Evolutionary conservation across 225 moss, liverwort and hornwort genomes (phyloP).

Genomic region (Bryum argenteum): DNA sequence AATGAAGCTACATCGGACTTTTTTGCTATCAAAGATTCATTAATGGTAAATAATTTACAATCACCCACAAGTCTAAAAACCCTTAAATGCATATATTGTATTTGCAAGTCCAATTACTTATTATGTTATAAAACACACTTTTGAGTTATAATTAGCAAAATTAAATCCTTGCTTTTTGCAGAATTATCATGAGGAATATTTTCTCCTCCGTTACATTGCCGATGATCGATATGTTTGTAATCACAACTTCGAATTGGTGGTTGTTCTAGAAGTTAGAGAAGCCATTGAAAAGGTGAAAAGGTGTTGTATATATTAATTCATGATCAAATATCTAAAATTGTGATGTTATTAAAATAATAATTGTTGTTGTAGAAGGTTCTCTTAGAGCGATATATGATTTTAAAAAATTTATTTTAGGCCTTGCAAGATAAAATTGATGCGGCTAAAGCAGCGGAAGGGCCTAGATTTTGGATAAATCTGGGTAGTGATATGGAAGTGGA

Average conservation of each 20-base stretch:
- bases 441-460: constrained; percentile 33
- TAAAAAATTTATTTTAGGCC: constrained; percentile 14
- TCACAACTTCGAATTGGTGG: constrained; percentile 55
- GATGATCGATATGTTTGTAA: constrained; percentile 51
- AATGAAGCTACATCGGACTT: constrained; percentile 70
- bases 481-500: constrained; percentile 56
- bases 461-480: constrained; percentile 50
- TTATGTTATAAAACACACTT: too few relatives aligned
- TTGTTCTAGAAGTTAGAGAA: constrained; percentile 38
- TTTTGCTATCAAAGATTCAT: constrained; percentile 51
- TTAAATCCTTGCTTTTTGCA: constrained; percentile 7
- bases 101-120: too few relatives aligned
- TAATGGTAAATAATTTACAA: constrained; percentile 59
- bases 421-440: constrained; percentile 42
- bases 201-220: constrained; percentile 44
- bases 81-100: too few relatives aligned
- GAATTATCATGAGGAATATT: constrained; percentile 56
- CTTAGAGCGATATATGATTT: too few relatives aligned
- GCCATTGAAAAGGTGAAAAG: constrained; percentile 35
- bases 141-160: too few relatives aligned
- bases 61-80: too few relatives aligned
- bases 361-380: too few relatives aligned
- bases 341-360: too few relatives aligned
- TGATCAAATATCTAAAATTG: too few relatives aligned
- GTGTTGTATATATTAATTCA: background rate